Base-by-base conservation (phyloP, 371 early-diverging fungal genomes). In the Basidiobolus meristosporus region DNA sequence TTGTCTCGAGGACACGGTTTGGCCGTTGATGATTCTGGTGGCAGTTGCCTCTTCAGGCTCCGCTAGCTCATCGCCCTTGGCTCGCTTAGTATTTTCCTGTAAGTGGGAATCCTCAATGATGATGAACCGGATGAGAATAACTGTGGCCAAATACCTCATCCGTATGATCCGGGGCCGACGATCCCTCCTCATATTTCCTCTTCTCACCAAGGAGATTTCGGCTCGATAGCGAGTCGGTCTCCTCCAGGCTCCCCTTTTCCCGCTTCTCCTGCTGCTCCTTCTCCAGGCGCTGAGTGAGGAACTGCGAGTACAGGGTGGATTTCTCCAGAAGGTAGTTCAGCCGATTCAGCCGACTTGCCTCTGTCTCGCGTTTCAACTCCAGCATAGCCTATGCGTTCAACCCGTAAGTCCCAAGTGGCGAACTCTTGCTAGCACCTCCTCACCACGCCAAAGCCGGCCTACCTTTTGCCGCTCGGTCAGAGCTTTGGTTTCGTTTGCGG, bases 301-400 rank as follows among this genome's bases (percentile, higher is more conserved):
- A 86, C 16, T 69, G 65, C 18, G 82, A 77, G 53, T 87, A 90
- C 4, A 83, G 68, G 3, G 84, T 68, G 0, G 88, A 85, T 40
- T 74, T 76, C 47, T 82, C 78, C 12, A 90, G 55, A 45, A 90
- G 63, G 48, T 82, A 82, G 48, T 77, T 63, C 12, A 87, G 53
- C 29, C 85, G 74, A 44, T 81, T 74, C 48, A 75, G 17, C 3
- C 36, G 36, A 19, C 21, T 16, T 7, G 11, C 19, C 4, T 36
- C 19, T 15, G 16, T 36, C 10, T 16, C 21, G 7, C 16, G 36
- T 36, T 36, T 21, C 3, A 21, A 36, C 36, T 36, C 19, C 21
- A 19, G 18, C 11, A 36, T 21, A 19, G 36, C 36, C 36, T 36
- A 36, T 5, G 26, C 1, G 3, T 9, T 36, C 7, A 36, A 10